phyloP scores from a whole-genome alignment of 2,329 filamentous ascomycete species.

The Curvularia verruculosa region DNA sequence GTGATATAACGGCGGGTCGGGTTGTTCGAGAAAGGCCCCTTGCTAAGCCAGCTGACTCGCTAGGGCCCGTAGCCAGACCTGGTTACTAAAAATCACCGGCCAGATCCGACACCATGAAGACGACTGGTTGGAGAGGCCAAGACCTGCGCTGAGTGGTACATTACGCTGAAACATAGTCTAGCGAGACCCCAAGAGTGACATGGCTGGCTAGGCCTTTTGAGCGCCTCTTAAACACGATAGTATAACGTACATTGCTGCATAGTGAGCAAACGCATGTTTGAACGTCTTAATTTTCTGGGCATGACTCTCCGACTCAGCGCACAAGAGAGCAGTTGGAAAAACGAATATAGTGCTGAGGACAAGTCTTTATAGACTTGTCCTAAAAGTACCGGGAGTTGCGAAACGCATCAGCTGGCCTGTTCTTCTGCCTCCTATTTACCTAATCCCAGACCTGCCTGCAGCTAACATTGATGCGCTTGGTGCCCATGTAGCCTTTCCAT shows the following conservation, averaged over 20 bases:
- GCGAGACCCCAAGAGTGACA: background rate
- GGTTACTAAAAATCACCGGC: background rate
- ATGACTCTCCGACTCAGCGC: background rate
- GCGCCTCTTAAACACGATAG: background rate
- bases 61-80: background rate
- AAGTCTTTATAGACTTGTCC: background rate
- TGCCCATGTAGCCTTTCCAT: conserved; percentile 50
- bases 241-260: background rate
- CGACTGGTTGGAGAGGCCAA: conserved; percentile 1
- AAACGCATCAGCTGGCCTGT: conserved; percentile 10
- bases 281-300: background rate
- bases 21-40: conserved; percentile 5
- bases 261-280: background rate
- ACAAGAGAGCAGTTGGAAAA: background rate
- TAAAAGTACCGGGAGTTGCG: background rate
- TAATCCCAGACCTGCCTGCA: conserved; percentile 51
- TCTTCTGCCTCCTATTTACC: conserved; percentile 11
- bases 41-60: conserved; percentile 8
- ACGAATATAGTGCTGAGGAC: background rate
- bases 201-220: background rate
- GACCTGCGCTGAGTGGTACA: background rate
- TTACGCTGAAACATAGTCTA: background rate
- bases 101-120: background rate
- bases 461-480: conserved; percentile 50
- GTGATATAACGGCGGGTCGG: conserved; percentile 7